These are phyloP conservation scores for Meripilus lineatus DNA, from an alignment of 1,284 basidiomycete species.

Conservation along the genomic window DNA sequence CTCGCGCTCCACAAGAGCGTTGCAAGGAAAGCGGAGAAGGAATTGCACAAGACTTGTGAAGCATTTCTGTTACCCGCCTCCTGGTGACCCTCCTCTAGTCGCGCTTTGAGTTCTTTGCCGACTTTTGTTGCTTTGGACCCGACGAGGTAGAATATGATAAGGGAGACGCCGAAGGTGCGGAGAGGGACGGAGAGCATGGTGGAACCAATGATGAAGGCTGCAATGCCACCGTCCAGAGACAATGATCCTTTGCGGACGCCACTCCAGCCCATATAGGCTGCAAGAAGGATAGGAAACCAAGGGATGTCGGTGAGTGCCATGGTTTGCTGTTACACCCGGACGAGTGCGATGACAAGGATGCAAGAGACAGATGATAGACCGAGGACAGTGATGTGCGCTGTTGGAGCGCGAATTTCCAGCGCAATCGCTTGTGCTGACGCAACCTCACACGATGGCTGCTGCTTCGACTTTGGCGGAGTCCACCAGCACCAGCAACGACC, in stretches of 20 bases:
- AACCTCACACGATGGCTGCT: no score
- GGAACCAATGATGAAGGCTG: slow-evolving; percentile 75
- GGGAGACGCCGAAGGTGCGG: slow-evolving; percentile 62
- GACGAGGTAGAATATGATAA: slow-evolving; percentile 80
- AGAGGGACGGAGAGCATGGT: slow-evolving; percentile 56
- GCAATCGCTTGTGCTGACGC: no score
- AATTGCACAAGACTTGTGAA: slow-evolving; percentile 81
- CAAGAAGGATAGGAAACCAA: slow-evolving; percentile 29
- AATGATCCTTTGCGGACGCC: slow-evolving; percentile 57
- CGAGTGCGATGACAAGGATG: no score
- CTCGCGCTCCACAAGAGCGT: slow-evolving; percentile 59
- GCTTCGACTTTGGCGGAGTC: no score
- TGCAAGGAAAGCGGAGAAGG: slow-evolving; percentile 64
- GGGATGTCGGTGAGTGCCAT: slow-evolving; percentile 3
- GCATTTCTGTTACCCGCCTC: slow-evolving; percentile 67
- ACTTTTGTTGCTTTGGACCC: slow-evolving; percentile 87
- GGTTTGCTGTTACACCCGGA: no score
- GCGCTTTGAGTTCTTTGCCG: slow-evolving; percentile 64
- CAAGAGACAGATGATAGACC: no score
- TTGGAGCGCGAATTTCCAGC: no score
- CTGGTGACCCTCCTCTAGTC: slow-evolving; percentile 76
- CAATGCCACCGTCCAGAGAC: slow-evolving; percentile 65
- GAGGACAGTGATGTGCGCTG: no score
- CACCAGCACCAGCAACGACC: no score
- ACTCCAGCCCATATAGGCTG: slow-evolving; percentile 40